Conservation (phyloP, 306 rosid genomes). For the Citrullus colocynthis region DNA sequence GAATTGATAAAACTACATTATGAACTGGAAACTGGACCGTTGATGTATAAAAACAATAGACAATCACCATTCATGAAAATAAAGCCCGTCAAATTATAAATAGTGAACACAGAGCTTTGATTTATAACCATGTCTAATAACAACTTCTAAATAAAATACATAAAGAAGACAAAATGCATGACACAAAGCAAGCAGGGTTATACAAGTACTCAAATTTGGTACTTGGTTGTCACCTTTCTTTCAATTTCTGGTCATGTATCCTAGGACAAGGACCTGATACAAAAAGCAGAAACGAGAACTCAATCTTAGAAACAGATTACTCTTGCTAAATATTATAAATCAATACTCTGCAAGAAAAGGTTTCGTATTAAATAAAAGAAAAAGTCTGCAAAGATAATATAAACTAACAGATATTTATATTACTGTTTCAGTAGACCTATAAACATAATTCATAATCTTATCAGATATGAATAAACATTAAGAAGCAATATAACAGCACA, state of each 20-base stretch:
- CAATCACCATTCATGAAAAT: too few species aligned
- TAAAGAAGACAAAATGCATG: not conserved
- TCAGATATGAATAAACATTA: not conserved
- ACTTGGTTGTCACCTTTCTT: conserved; percentile 57
- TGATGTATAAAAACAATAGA: too few species aligned
- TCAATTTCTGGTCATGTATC: conserved; percentile 86
- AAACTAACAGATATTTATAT: not conserved
- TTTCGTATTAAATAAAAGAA: too few species aligned
- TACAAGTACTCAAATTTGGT: not conserved
- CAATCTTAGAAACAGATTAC: not conserved
- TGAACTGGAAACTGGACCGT: not conserved
- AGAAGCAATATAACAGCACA: not conserved
- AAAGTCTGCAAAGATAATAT: not conserved
- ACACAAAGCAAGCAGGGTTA: not conserved
- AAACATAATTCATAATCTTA: not conserved
- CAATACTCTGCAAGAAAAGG: not conserved
- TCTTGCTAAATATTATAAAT: not conserved
- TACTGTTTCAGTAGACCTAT: not conserved
- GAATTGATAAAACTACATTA: not conserved
- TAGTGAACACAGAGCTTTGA: not conserved
- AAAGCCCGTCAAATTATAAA: not conserved
- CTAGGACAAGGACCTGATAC: conserved; percentile 75
- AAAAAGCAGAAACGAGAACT: not conserved
- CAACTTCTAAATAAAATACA: not conserved
- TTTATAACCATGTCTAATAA: not conserved